Conservation (phyloP, 805 yeast genomes). For the Spathaspora arborariae region DNA sequence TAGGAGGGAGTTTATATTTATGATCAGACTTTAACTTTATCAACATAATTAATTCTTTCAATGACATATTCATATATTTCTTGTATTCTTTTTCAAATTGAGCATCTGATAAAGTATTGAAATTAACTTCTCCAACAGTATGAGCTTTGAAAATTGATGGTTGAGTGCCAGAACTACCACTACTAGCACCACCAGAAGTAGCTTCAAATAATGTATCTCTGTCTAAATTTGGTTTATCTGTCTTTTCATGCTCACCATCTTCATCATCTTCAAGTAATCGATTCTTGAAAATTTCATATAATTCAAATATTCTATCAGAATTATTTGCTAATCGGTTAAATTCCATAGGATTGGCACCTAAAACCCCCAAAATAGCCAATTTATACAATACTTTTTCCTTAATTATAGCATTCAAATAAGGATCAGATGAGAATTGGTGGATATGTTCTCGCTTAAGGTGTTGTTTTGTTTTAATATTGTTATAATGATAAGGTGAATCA, state of each 20-base stretch:
- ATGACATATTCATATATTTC: constrained; percentile 17
- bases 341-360: constrained; percentile 31
- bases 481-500: constrained; percentile 22
- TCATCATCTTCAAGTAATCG: constrained; percentile 16
- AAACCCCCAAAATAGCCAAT: constrained; percentile 30
- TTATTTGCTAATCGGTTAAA: constrained; percentile 10
- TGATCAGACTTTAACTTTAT: constrained; percentile 18
- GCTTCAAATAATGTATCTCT: constrained; percentile 1
- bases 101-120: constrained; percentile 3
- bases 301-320: constrained; percentile 27
- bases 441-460: not conserved
- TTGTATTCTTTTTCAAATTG: constrained; percentile 16
- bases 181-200: not conserved
- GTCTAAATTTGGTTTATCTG: constrained; percentile 1
- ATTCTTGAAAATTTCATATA: constrained; percentile 28
- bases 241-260: not conserved
- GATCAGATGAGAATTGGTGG: constrained; percentile 23
- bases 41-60: constrained; percentile 21
- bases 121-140: constrained; percentile 17
- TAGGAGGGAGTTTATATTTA: constrained; percentile 21
- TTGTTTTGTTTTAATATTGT: constrained; percentile 9
- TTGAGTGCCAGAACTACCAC: not conserved
- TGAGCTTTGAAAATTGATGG: constrained; percentile 3
- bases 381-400: constrained; percentile 31
- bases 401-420: constrained; percentile 27